phyloP scores from a whole-genome alignment of 1,139 yeast genomes.

The Taphrina flavorubra region DNA sequence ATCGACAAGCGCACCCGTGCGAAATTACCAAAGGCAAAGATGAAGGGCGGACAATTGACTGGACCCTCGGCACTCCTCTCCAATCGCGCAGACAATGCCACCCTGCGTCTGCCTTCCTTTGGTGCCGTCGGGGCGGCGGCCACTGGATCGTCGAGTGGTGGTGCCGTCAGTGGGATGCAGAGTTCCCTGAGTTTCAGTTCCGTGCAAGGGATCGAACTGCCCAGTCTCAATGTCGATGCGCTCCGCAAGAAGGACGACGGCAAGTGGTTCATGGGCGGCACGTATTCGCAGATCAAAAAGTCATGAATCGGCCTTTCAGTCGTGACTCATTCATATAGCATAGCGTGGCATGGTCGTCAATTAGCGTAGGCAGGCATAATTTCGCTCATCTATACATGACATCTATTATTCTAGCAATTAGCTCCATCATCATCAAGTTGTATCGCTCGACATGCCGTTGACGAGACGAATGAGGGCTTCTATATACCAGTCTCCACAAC shows the following conservation, averaged over 20 bases:
- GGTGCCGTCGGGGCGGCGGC: no score
- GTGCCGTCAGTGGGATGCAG: conserved; percentile 48
- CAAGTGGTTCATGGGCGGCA: conserved; percentile 51
- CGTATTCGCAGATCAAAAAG: conserved; percentile 48
- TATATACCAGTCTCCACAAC: conserved; percentile 15
- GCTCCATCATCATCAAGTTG: no score
- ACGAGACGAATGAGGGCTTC: conserved; percentile 12
- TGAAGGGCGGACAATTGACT: conserved; percentile 38
- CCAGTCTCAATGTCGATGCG: conserved; percentile 44
- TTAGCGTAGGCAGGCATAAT: conserved; percentile 1
- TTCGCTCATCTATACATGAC: no score
- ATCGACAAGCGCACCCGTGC: conserved; percentile 51
- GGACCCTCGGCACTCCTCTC: conserved; percentile 33
- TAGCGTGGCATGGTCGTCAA: not conserved
- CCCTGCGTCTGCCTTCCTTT: conserved; percentile 21
- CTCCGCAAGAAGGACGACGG: conserved; percentile 40
- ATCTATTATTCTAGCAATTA: no score
- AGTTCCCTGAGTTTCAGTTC: conserved; percentile 50
- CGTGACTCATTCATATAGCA: no score
- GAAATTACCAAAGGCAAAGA: conserved; percentile 49
- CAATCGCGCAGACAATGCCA: conserved; percentile 11
- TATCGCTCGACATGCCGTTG: not conserved
- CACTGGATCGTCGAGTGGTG: conserved; percentile 3
- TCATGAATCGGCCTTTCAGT: not conserved
- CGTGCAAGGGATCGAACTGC: conserved; percentile 51